Evolutionary conservation across 177 flowering plant genomes (phyloP), one percentile per base, ranked within the genome.

Genomic region (Vitis hybrid): DNA sequence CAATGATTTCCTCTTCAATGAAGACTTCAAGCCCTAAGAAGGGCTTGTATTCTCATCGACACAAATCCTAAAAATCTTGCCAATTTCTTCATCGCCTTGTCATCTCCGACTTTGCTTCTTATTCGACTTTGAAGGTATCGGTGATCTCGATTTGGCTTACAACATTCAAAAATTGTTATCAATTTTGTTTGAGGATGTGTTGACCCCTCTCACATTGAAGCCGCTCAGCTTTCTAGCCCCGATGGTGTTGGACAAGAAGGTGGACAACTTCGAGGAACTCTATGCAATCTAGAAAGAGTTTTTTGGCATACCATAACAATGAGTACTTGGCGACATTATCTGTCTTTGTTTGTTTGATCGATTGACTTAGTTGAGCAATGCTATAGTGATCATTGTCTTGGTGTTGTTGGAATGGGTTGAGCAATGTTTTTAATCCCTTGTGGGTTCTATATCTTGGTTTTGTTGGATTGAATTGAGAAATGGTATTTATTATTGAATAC

Each of bases 261-360:
- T 83, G 4, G 93, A 88, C 29, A 93, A 86, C 74, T 85, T 88
- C 11, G 93, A 92, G 57, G 88, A 87, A 1, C 82, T 92, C 1
- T 89, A 87, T 3, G 86, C 89, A 4, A 86, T 94, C 70, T 80
- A 83, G 79, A 72, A 72, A 63, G 85, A 93, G 50, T 90, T 92
- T 92, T 68, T 58, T 83, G 1, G 80, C 82, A 11, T 89, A 87
- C 68, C 72, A 72, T 64, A 59, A 31, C 1, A 80, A 90, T 90
- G 64, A 51, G 79, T 74, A 26, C 5, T 21, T 64, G 6, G 1
- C 18, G 52, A 29, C 13, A 33, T 12, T n/a, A 1, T 26, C 29
- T 3, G 29, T n/a, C 31, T 10, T 9, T 14, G 2, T 7, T 16
- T 62, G 1, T 61, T 16, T 57, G 48, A 5, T 39, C 0, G 8